Conservation (phyloP, 441 rosid genomes). For the Populus hybrid region DNA sequence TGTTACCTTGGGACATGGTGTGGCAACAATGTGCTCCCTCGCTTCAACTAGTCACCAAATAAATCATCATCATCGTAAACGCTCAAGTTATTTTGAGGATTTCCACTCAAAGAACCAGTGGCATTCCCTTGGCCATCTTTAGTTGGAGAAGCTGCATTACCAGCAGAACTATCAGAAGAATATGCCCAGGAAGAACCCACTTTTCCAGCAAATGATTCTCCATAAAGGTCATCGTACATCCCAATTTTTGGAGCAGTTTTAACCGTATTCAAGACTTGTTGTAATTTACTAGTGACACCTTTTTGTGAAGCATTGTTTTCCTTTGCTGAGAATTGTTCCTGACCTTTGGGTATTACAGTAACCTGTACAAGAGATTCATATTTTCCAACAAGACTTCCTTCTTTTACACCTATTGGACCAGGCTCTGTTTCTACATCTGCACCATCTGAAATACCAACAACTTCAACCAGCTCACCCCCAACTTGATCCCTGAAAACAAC, state of each 20-base stretch:
- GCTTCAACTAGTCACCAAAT: constrained; percentile 58
- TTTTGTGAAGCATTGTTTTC: constrained; percentile 44
- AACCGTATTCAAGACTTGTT: constrained; percentile 67
- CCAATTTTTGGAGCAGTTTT: constrained; percentile 54
- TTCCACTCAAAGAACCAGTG: constrained; percentile 25
- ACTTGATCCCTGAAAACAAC: constrained; percentile 78
- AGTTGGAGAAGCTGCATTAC: constrained; percentile 28
- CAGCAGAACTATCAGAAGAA: constrained; percentile 25
- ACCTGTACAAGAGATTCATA: constrained; percentile 83
- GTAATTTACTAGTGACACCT: constrained; percentile 68
- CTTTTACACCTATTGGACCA: constrained; percentile 89
- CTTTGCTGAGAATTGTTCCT: constrained; percentile 38
- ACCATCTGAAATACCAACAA: constrained; percentile 96
- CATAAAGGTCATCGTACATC: constrained; percentile 75
- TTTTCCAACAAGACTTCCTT: constrained; percentile 98
- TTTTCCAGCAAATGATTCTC: constrained; percentile 63
- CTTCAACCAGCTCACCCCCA: constrained; percentile 88
- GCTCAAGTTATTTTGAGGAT: constrained; percentile 22
- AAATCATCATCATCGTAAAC: constrained; percentile 59
- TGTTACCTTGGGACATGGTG: not conserved
- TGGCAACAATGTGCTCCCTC: not conserved
- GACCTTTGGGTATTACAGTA: constrained; percentile 77
- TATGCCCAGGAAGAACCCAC: constrained; percentile 87
- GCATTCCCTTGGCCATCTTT: constrained; percentile 32
- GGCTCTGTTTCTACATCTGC: constrained; percentile 93